Evolutionary conservation across 2,329 filamentous ascomycete genomes (phyloP).

Genomic region (Arthrobotrys iridis): DNA sequence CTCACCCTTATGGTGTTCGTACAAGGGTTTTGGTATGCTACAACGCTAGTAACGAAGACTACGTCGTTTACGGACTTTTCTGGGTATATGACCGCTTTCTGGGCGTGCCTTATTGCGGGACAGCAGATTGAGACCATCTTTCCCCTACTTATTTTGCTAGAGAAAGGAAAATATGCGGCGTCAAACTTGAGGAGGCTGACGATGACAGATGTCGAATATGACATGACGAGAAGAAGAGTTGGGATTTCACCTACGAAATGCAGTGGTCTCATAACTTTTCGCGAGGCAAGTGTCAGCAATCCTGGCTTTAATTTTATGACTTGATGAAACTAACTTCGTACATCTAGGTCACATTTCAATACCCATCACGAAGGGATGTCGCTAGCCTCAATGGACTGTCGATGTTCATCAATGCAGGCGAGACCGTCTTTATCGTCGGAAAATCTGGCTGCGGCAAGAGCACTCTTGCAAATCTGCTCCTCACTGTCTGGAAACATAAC

Average conservation of each 20-base stretch:
- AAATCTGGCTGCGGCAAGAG: constrained; percentile 92
- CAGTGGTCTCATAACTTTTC: constrained; percentile 75
- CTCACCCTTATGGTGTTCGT: constrained; percentile 83
- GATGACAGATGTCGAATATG: constrained; percentile 28
- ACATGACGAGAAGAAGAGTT: constrained; percentile 30
- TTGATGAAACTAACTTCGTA: not conserved
- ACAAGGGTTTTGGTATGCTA: constrained; percentile 88
- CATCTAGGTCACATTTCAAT: constrained; percentile 78
- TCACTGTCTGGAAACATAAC: constrained; percentile 77
- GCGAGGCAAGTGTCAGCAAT: constrained; percentile 67
- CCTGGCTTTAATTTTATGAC: not conserved
- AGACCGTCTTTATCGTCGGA: constrained; percentile 83
- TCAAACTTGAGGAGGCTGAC: constrained; percentile 67
- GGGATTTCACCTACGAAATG: constrained; percentile 63
- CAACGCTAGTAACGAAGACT: constrained; percentile 71
- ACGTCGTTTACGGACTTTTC: constrained; percentile 69
- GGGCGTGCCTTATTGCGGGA: constrained; percentile 79
- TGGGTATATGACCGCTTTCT: constrained; percentile 77
- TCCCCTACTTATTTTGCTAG: constrained; percentile 78
- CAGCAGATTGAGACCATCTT: constrained; percentile 78
- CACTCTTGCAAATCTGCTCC: constrained; percentile 81
- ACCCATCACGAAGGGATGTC: constrained; percentile 74
- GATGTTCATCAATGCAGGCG: constrained; percentile 76
- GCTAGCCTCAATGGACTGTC: constrained; percentile 70
- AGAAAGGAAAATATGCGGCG: constrained; percentile 81